These are phyloP conservation scores for Thelonectria blattea DNA, from an alignment of 2,329 filamentous ascomycete genomes.

Conservation along the genomic window DNA sequence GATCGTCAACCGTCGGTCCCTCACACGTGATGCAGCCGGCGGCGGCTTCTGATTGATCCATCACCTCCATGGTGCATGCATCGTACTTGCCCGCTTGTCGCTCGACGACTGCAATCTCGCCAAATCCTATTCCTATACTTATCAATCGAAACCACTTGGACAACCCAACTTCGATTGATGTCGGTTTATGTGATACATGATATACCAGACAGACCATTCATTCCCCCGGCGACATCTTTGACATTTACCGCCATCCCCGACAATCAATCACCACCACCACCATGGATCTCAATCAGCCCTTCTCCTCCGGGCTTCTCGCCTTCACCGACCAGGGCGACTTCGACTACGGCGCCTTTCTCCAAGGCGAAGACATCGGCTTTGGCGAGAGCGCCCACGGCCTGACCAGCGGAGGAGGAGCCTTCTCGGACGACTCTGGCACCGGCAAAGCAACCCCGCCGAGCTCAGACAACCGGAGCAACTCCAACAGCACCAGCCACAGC, in stretches of 20 bases:
- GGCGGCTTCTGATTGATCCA: constrained; percentile 28
- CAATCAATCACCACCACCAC: not conserved
- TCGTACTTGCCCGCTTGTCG: constrained; percentile 7
- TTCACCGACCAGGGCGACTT: constrained; percentile 43
- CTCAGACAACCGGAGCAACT: constrained; percentile 35
- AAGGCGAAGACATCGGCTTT: constrained; percentile 36
- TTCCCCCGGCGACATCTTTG: too few species aligned
- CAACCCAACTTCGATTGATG: not conserved
- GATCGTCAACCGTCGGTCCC: constrained; percentile 19
- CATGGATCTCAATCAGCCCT: constrained; percentile 42
- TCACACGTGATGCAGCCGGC: constrained; percentile 31
- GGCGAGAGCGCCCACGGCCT: constrained; percentile 26
- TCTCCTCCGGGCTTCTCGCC: constrained; percentile 38
- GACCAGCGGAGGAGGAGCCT: constrained; percentile 10
- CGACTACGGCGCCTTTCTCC: constrained; percentile 49
- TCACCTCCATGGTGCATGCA: constrained; percentile 4
- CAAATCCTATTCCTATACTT: constrained; percentile 9
- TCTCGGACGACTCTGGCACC: constrained; percentile 42
- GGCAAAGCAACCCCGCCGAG: constrained; percentile 42
- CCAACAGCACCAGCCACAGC: constrained; percentile 21
- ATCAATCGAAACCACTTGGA: not conserved
- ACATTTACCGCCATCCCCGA: too few species aligned
- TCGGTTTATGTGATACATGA: not conserved
- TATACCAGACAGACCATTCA: too few species aligned
- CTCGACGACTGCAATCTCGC: constrained; percentile 18